Evolutionary conservation across 108 stramenopile genomes (phyloP).

Genomic region (Fragilariopsis cylindrus): DNA sequence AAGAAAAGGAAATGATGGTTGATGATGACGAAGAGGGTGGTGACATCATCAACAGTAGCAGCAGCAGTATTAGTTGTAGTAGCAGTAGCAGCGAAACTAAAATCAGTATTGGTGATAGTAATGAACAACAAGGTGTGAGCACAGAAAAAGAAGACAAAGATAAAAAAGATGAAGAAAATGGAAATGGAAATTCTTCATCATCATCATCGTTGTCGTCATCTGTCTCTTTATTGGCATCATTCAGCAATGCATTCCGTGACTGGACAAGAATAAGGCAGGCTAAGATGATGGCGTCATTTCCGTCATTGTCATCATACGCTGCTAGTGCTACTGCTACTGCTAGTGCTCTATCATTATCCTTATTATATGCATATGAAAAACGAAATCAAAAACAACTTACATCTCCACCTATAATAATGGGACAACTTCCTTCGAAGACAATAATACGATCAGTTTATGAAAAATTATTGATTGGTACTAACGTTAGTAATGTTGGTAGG

Average conservation of each 20-base stretch:
- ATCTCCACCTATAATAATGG: background rate
- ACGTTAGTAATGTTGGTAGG: too few species aligned
- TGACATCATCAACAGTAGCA: too few species aligned
- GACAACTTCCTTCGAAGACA: background rate
- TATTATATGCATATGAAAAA: conserved; percentile 17
- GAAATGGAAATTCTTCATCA: background rate
- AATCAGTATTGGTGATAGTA: background rate
- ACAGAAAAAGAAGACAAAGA: background rate
- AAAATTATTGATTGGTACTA: background rate
- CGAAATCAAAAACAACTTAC: background rate
- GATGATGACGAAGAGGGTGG: too few species aligned
- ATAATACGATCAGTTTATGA: background rate
- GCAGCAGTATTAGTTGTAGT: background rate
- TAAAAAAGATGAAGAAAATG: too few species aligned
- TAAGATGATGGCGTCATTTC: too few species aligned
- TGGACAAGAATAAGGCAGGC: too few species aligned
- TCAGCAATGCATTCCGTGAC: too few species aligned
- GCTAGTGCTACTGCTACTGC: background rate
- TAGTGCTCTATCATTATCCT: background rate
- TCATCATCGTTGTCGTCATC: too few species aligned
- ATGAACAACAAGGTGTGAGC: too few species aligned
- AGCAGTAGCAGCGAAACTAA: background rate
- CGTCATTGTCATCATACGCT: too few species aligned
- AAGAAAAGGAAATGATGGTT: too few species aligned
- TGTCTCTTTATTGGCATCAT: too few species aligned